A percentile compares a stretch with the other conserved stretches of the same genome.
Conservation (phyloP, 1,284 basidiomycete species). For the Pterulicium gracile region DNA sequence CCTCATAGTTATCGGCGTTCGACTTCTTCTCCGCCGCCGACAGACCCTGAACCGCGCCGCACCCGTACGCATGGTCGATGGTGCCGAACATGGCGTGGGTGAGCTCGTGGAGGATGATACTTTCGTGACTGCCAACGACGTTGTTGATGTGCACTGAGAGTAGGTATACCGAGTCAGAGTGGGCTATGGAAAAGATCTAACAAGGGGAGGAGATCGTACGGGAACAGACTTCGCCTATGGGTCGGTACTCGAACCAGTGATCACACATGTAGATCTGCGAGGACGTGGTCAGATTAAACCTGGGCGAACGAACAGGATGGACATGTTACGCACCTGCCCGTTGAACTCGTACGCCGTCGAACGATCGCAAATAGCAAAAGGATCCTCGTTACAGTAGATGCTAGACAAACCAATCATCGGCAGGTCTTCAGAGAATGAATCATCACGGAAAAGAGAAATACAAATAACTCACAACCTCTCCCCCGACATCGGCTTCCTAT, state of each 20-base stretch:
- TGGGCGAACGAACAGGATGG: background rate
- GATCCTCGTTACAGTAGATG: slow-evolving; percentile 9
- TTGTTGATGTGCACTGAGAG: slow-evolving; percentile 6
- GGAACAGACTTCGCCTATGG: slow-evolving; percentile 8
- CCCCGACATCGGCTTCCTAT: too few relatives aligned
- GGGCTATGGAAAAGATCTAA: background rate
- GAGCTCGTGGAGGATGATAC: slow-evolving; percentile 13
- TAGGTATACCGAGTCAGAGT: background rate
- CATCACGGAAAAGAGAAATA: background rate
- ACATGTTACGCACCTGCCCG: slow-evolving; percentile 5
- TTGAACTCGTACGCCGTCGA: slow-evolving; percentile 9
- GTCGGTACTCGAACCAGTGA: slow-evolving; percentile 5
- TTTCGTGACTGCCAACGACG: slow-evolving; percentile 9
- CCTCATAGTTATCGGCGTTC: slow-evolving; percentile 9
- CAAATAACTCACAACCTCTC: slow-evolving; percentile 1
- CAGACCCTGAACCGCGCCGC: slow-evolving; percentile 6
- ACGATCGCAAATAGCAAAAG: slow-evolving; percentile 7
- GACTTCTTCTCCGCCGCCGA: slow-evolving; percentile 8
- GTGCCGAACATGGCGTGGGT: slow-evolving; percentile 10
- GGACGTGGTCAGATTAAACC: background rate
- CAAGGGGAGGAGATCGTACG: slow-evolving; percentile 3
- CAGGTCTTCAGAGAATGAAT: too few relatives aligned
- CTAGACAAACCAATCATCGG: too few relatives aligned
- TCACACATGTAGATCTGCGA: slow-evolving; percentile 9
- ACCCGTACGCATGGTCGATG: slow-evolving; percentile 10